These are phyloP conservation scores for Protea cynaroides DNA, from an alignment of 164 flowering plant genomes.

Conservation along the genomic window DNA sequence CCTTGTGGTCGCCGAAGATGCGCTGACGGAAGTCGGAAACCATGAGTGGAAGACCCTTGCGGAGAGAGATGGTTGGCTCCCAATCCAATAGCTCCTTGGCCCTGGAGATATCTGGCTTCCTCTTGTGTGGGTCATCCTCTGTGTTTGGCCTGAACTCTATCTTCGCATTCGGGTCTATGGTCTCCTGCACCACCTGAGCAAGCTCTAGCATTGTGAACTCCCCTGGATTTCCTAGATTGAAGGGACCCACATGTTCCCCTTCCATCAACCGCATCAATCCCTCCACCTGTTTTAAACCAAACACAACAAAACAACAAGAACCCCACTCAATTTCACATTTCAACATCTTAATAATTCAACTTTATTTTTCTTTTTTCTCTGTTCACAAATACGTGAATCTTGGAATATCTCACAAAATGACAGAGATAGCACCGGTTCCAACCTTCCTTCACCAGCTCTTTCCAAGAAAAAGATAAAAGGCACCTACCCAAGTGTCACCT, in stretches of 20 bases:
- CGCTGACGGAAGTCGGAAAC: conserved; percentile 80
- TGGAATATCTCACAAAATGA: too few species aligned
- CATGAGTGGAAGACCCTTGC: conserved; percentile 87
- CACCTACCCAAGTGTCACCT: too few species aligned
- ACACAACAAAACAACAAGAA: neutral
- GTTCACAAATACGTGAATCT: too few species aligned
- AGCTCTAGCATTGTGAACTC: conserved; percentile 33
- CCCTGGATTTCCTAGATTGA: conserved; percentile 32
- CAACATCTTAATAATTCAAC: too few species aligned
- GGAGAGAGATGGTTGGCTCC: conserved; percentile 77
- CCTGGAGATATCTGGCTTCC: conserved; percentile 89
- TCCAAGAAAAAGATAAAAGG: too few species aligned
- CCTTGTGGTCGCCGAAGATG: conserved; percentile 78
- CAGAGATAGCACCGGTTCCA: too few species aligned
- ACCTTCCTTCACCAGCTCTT: too few species aligned
- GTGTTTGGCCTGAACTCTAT: conserved; percentile 87
- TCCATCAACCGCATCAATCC: conserved; percentile 31
- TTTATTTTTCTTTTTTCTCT: neutral
- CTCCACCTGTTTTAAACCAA: conserved; percentile 19
- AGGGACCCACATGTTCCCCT: conserved; percentile 32
- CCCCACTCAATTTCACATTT: too few species aligned
- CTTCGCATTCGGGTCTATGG: conserved; percentile 82
- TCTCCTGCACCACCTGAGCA: conserved; percentile 61
- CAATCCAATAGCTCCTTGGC: conserved; percentile 85
- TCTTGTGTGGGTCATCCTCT: conserved; percentile 97